Evolutionary conservation across 228 moss, liverwort and hornwort species (phyloP), one percentile per base, ranked within the genome.

Genomic region (Sphagnum magellanicum): DNA sequence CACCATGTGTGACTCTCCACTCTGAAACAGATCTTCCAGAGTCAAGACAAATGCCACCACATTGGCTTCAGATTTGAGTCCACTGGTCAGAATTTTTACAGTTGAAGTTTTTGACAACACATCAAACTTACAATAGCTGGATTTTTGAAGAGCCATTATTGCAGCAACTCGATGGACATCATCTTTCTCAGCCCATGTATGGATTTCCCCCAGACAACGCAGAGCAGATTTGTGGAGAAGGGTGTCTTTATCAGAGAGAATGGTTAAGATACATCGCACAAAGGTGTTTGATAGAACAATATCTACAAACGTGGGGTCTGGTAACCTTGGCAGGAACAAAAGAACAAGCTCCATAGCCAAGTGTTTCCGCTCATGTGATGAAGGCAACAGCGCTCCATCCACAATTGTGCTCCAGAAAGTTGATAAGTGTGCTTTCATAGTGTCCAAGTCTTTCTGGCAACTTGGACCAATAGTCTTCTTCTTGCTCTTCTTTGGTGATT

Each of bases 291-390:
- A 91, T 63, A 98, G 70, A 57, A 93, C 78, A 62, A 83, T 81
- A 59, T 76, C 59, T 6, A 90, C 78, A 63, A 74, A 82, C 64
- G 87, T 78, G 0, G 87, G 81, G 13, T 78, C 75, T 9, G 90
- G 89, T 68, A 98, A 76, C 73, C 79, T 87, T 49, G 88, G 84
- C 46, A 98, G 89, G 59, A 86, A 76, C 78, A 87, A 70, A 48
- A 91, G 79, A 50, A 91, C 79, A 11, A 98, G 88, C 72, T 98
- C 88, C 93, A 98, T 91, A 15, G 97, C 97, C 68, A 98, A 80
- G 63, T 84, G 87, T 67, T 98, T 98, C 71, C 97, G 83, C 72
- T 98, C 97, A 62, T 98, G 93, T 50, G 97, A 98, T 55, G 97
- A 98, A 52, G 83, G 74, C 50, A 98, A 72, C 49, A 98, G 74